Evolutionary conservation across 305 asterid genomes (phyloP).

Genomic region (Withania somnifera): DNA sequence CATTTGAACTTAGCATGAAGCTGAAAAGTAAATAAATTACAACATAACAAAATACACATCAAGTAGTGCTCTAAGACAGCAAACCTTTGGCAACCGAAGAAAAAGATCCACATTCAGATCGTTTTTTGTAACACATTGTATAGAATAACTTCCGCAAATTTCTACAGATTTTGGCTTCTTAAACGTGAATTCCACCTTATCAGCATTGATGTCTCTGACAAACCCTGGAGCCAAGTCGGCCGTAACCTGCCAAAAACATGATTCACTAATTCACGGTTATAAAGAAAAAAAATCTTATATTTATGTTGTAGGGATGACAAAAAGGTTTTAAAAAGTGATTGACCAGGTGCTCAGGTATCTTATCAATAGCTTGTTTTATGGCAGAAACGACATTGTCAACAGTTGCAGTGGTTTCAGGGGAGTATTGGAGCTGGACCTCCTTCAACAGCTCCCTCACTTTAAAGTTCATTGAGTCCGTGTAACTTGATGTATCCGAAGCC

Average conservation of each 20-base stretch:
- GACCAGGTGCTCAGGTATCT: conserved; percentile 61
- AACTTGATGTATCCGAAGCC: conserved; percentile 25
- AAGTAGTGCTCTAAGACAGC: not conserved
- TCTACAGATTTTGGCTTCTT: conserved; percentile 55
- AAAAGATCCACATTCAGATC: conserved; percentile 71
- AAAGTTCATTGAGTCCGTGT: conserved; percentile 37
- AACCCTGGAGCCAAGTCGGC: conserved; percentile 69
- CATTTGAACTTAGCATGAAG: not conserved
- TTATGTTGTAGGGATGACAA: not conserved
- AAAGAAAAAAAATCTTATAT: too few relatives aligned
- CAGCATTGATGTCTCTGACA: conserved; percentile 76
- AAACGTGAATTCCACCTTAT: conserved; percentile 81
- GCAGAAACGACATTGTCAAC: conserved; percentile 47
- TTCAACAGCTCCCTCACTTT: conserved; percentile 57
- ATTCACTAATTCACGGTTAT: too few relatives aligned
- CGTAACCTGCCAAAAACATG: conserved; percentile 49
- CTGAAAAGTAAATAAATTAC: not conserved
- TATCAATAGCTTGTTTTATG: conserved; percentile 41
- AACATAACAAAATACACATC: not conserved
- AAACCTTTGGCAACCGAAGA: conserved; percentile 81
- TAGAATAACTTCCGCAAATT: conserved; percentile 77
- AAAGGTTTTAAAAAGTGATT: not conserved
- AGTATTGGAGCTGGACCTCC: conserved; percentile 63
- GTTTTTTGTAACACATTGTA: conserved; percentile 56
- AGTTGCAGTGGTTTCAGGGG: conserved; percentile 32